Evolutionary conservation across 73 alveolate species (phyloP).

Genomic region (Uronychia setigera): DNA sequence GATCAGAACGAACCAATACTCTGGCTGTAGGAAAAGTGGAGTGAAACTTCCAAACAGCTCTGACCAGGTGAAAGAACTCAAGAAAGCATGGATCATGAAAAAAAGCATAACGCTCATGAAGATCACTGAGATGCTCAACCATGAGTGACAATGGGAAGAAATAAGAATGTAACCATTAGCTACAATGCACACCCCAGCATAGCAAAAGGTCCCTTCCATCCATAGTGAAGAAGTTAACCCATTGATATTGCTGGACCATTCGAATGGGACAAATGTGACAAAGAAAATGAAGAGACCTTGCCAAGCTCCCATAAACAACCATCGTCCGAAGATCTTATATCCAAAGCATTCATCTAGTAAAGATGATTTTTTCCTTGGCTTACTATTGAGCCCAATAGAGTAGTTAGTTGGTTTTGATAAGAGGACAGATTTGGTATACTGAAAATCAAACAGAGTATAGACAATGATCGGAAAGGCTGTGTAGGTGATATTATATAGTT

Average conservation of each 20-base stretch:
- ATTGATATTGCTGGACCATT: slow-evolving; percentile 10
- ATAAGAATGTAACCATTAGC: slow-evolving; percentile 82
- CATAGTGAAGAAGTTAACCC: slow-evolving; percentile 73
- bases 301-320: slow-evolving; percentile 82
- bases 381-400: slow-evolving; percentile 65
- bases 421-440: slow-evolving; percentile 57
- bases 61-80: neutral
- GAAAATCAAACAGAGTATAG: slow-evolving; percentile 90
- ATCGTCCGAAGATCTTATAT: slow-evolving; percentile 74
- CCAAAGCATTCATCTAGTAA: slow-evolving; percentile 67
- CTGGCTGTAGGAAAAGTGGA: neutral
- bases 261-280: slow-evolving; percentile 64
- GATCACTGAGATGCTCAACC: neutral
- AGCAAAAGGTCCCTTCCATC: slow-evolving; percentile 86
- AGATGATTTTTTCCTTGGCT: neutral
- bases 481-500: slow-evolving; percentile 86
- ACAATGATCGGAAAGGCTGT: slow-evolving; percentile 86
- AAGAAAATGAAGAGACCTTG: slow-evolving; percentile 71
- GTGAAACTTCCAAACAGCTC: neutral
- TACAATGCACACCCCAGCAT: slow-evolving; percentile 85
- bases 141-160: neutral
- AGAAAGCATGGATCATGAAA: neutral
- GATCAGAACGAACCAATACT: neutral
- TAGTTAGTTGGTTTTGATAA: slow-evolving; percentile 62
- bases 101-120: neutral